phyloP scores from a whole-genome alignment of 2,329 filamentous ascomycete genomes.

The Alternaria conjuncta region DNA sequence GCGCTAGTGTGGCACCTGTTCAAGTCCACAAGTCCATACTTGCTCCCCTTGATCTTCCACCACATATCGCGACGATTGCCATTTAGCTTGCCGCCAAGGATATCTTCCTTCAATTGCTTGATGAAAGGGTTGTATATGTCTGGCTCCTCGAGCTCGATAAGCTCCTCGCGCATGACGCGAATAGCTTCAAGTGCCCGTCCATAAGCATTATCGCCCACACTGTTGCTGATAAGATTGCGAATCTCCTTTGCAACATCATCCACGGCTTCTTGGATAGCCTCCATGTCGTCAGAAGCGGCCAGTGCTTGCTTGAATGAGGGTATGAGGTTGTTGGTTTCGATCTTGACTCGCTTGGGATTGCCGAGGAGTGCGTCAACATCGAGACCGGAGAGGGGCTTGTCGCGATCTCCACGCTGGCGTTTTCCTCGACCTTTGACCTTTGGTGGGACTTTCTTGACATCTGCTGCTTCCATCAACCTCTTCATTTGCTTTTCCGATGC shows the following conservation, averaged over 20 bases:
- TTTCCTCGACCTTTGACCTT: constrained; percentile 75
- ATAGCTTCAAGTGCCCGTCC: constrained; percentile 76
- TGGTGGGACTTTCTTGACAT: constrained; percentile 83
- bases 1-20: constrained; percentile 67
- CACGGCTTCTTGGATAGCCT: constrained; percentile 69
- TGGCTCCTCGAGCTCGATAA: constrained; percentile 77
- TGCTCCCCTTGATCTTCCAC: constrained; percentile 71
- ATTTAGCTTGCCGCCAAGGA: constrained; percentile 72
- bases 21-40: constrained; percentile 75
- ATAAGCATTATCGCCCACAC: constrained; percentile 78
- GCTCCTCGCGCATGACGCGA: constrained; percentile 77
- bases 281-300: constrained; percentile 63
- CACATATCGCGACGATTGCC: constrained; percentile 85
- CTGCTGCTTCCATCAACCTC: constrained; percentile 70
- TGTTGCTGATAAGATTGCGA: constrained; percentile 70
- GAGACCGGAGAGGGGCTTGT: constrained; percentile 87
- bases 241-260: constrained; percentile 79
- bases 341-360: constrained; percentile 60
- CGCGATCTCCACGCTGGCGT: constrained; percentile 65
- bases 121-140: constrained; percentile 78
- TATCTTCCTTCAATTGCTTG: constrained; percentile 71
- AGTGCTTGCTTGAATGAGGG: constrained; percentile 89
- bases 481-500: constrained; percentile 66
- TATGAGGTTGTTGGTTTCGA: constrained; percentile 76
- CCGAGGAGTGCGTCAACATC: constrained; percentile 84